phyloP scores from a whole-genome alignment of 139 green algal species.

The Chlorella sp. region DNA sequence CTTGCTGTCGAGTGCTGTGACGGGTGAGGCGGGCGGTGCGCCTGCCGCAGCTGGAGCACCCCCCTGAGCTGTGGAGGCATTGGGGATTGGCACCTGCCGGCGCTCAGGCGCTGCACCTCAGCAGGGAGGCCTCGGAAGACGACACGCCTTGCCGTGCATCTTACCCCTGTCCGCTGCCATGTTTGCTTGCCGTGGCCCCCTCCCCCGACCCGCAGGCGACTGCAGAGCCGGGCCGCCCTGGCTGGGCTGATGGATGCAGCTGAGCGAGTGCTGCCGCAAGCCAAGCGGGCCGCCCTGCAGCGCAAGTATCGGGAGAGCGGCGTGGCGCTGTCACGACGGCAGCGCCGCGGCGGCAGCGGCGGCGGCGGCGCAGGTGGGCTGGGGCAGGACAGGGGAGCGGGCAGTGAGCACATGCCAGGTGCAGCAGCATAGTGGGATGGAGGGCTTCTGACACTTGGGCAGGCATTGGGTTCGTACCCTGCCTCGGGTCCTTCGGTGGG shows the following conservation, averaged over 20 bases:
- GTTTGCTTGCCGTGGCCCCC: background rate
- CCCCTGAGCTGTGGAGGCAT: too few species aligned
- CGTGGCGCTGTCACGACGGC: background rate
- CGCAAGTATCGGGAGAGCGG: background rate
- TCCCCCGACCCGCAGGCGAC: background rate
- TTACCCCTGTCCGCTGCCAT: background rate
- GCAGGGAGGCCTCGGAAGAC: too few species aligned
- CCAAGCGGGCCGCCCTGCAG: slow-evolving; percentile 14
- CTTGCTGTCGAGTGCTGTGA: slow-evolving; percentile 1
- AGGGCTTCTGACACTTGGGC: too few species aligned
- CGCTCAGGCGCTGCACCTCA: too few species aligned
- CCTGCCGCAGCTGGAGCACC: too few species aligned
- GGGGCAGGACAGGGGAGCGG: background rate
- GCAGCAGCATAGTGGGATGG: too few species aligned
- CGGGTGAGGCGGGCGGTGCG: background rate
- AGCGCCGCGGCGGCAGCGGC: background rate
- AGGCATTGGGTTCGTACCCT: too few species aligned
- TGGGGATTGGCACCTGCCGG: too few species aligned
- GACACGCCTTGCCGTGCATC: background rate
- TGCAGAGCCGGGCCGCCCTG: slow-evolving; percentile 18
- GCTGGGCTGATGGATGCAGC: slow-evolving; percentile 7
- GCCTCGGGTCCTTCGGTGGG: too few species aligned
- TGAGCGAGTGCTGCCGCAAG: slow-evolving; percentile 14
- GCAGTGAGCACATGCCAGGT: too few species aligned
- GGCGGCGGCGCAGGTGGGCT: background rate